Evolutionary conservation across 352 stramenopile species (phyloP).

Genomic region (Phytophthora citricola): DNA sequence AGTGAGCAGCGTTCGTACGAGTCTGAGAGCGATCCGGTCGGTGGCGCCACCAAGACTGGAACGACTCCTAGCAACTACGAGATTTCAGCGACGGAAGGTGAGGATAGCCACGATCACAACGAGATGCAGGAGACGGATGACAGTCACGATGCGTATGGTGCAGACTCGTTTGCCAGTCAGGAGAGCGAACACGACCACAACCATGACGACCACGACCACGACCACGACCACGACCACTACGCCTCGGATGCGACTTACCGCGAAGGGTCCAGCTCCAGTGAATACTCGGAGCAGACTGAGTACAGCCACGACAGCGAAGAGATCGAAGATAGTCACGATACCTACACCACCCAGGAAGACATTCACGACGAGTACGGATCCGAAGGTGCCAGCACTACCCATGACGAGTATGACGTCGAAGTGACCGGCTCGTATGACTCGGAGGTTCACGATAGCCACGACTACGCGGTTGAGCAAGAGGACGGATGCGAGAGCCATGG

Average conservation of each 20-base stretch:
- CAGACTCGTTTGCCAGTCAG: neutral
- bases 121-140: neutral
- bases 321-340: conserved; percentile 1
- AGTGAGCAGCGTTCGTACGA: neutral
- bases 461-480: neutral
- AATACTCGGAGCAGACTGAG: neutral
- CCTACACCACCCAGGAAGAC: neutral
- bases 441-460: neutral
- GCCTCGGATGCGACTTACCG: neutral
- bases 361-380: neutral
- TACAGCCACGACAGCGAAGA: conserved; percentile 1
- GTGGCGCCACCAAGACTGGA: neutral
- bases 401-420: neutral
- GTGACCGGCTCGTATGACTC: neutral
- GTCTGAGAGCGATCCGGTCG: neutral
- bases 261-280: neutral
- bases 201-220: neutral
- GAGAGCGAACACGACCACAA: neutral
- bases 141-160: neutral
- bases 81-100: neutral
- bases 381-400: neutral
- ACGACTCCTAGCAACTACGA: neutral
- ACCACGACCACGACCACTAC: neutral
- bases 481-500: neutral
- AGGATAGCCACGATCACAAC: neutral